Percentiles rank a stretch among this genome's conserved stretches.
These are phyloP conservation scores for Cladosporium velox DNA, from an alignment of 2,329 filamentous ascomycete species.

Conservation along the genomic window DNA sequence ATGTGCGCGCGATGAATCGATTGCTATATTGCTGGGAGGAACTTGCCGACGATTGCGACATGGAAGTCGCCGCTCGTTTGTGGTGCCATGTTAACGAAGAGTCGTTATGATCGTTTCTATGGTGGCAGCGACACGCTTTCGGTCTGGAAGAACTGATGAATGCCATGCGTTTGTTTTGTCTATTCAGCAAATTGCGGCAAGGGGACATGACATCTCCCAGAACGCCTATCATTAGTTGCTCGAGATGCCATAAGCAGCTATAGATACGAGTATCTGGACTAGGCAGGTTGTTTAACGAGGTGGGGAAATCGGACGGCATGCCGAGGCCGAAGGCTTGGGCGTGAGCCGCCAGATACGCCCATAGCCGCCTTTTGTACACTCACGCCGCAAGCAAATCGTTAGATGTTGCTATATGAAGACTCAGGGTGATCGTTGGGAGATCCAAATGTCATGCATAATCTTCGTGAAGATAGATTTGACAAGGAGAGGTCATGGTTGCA, in stretches of 20 bases:
- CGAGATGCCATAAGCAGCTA: not conserved
- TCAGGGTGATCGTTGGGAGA: not conserved
- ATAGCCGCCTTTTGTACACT: not conserved
- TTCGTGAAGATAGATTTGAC: not conserved
- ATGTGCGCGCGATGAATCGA: not conserved
- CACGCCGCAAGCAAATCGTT: not conserved
- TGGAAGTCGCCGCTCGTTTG: not conserved
- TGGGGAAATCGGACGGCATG: not conserved
- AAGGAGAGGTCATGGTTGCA: not conserved
- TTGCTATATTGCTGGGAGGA: not conserved
- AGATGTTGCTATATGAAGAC: not conserved
- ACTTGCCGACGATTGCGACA: slow-evolving; percentile 2
- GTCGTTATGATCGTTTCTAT: not conserved
- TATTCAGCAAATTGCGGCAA: not conserved
- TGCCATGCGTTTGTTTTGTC: not conserved
- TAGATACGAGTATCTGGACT: not conserved
- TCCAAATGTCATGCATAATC: not conserved
- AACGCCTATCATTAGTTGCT: not conserved
- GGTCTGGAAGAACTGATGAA: not conserved
- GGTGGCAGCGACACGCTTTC: not conserved
- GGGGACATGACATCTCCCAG: too few relatives aligned
- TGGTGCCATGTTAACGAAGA: not conserved
- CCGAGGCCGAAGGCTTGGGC: not conserved
- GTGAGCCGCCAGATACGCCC: not conserved
- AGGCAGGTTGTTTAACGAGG: not conserved